Percentiles rank a stretch among this genome's conserved stretches.
Conservation (phyloP, 305 asterid species). For the Solanum hybrid region DNA sequence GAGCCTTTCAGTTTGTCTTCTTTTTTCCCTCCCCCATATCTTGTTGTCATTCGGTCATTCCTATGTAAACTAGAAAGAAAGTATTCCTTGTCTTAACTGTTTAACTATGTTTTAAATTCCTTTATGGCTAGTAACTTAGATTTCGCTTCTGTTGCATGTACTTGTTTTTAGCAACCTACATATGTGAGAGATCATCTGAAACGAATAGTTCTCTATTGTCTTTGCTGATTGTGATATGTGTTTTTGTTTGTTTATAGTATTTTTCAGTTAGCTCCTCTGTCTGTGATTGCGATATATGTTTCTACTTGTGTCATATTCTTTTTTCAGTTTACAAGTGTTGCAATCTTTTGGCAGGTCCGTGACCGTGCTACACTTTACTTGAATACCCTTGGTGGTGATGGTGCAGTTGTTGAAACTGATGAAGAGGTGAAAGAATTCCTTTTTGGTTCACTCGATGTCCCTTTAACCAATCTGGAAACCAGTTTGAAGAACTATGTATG, state of each 20-base stretch:
- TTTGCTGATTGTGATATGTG: not conserved
- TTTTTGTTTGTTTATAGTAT: not conserved
- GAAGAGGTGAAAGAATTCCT: constrained; percentile 71
- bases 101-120: not conserved
- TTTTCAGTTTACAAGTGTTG: not conserved
- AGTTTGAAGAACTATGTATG: constrained; percentile 83
- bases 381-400: constrained; percentile 88
- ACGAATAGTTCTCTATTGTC: not conserved
- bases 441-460: constrained; percentile 79
- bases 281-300: not conserved
- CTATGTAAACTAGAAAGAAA: not conserved
- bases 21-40: not conserved
- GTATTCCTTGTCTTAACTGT: not conserved
- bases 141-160: not conserved
- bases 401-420: constrained; percentile 77
- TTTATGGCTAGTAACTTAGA: not conserved
- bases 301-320: not conserved
- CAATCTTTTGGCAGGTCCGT: constrained; percentile 54
- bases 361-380: constrained; percentile 91
- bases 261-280: not conserved
- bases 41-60: not conserved
- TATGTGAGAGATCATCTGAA: not conserved
- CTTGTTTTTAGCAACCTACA: not conserved
- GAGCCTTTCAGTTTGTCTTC: not conserved
- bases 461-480: constrained; percentile 69